These are phyloP conservation scores for Sarcodon aspratus DNA, from an alignment of 768 basidiomycete species.

Conservation along the genomic window DNA sequence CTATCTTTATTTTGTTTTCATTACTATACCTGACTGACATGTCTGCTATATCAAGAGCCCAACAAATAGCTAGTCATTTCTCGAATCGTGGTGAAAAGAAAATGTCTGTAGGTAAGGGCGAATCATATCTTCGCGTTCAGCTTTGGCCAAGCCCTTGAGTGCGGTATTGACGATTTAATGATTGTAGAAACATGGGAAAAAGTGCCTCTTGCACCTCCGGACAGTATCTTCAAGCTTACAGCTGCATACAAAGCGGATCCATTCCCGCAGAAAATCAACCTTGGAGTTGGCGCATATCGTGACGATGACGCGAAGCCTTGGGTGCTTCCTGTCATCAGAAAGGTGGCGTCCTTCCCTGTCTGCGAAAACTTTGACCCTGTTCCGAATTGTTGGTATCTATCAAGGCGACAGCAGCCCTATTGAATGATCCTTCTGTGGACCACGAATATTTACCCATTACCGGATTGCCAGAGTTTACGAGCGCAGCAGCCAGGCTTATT, in stretches of 20 bases:
- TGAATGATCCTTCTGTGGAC: slow-evolving; percentile 64
- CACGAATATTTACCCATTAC: slow-evolving; percentile 92
- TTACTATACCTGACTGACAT: too few species aligned
- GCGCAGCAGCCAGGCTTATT: slow-evolving; percentile 73
- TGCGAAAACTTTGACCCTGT: slow-evolving; percentile 1
- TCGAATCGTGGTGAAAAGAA: too few species aligned
- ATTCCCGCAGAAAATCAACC: slow-evolving; percentile 71
- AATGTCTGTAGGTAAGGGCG: too few species aligned
- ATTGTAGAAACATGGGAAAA: slow-evolving; percentile 56
- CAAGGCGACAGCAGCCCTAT: slow-evolving; percentile 57
- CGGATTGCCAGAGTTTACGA: slow-evolving; percentile 74
- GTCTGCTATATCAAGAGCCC: too few species aligned
- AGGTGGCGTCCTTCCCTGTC: slow-evolving; percentile 31
- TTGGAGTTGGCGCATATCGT: slow-evolving; percentile 89
- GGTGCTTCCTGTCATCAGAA: slow-evolving; percentile 86
- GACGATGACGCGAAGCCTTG: slow-evolving; percentile 83
- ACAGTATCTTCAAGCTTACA: slow-evolving; percentile 88
- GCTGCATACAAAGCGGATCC: slow-evolving; percentile 80
- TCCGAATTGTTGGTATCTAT: slow-evolving; percentile 2
- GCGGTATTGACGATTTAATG: too few species aligned
- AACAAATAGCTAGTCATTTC: too few species aligned
- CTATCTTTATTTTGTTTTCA: too few species aligned
- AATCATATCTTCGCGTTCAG: too few species aligned
- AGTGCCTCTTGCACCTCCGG: slow-evolving; percentile 78
- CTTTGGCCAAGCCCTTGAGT: too few species aligned